Conservation (phyloP, 306 rosid species). For the Rosa chinensis region DNA sequence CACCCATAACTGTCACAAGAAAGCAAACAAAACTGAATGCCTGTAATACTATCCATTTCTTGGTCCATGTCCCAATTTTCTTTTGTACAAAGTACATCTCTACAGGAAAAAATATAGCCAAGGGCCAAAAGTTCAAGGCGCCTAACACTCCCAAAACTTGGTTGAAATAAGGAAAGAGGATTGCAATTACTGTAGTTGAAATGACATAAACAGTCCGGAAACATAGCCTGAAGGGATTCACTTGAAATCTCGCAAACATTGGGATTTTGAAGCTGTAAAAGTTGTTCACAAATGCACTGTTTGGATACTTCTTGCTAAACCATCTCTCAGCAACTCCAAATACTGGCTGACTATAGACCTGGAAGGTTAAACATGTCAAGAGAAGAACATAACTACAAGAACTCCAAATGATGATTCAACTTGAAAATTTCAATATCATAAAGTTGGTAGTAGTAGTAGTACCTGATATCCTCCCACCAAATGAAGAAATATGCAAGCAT, state of each 20-base stretch:
- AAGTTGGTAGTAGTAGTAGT: neutral
- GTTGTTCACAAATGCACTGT: constrained; percentile 54
- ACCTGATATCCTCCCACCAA: constrained; percentile 96
- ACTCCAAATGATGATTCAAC: neutral
- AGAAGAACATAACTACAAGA: neutral
- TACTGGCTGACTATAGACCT: constrained; percentile 67
- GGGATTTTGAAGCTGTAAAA: constrained; percentile 51
- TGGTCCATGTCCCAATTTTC: constrained; percentile 66
- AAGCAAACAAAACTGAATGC: constrained; percentile 66
- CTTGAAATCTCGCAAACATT: constrained; percentile 40
- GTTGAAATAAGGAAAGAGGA: constrained; percentile 86
- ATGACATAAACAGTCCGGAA: constrained; percentile 68
- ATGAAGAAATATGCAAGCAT: constrained; percentile 82
- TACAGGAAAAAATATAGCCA: constrained; percentile 74
- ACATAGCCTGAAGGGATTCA: constrained; percentile 56
- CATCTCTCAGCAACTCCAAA: constrained; percentile 64
- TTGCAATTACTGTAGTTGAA: constrained; percentile 69
- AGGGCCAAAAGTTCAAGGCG: constrained; percentile 84
- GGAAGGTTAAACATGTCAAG: constrained; percentile 20
- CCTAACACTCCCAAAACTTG: constrained; percentile 73
- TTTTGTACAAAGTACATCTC: constrained; percentile 82
- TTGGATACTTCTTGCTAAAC: constrained; percentile 50
- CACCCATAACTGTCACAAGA: constrained; percentile 49
- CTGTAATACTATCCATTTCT: constrained; percentile 61
- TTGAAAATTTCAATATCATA: neutral